Percentiles rank a stretch among this genome's conserved stretches.
These are phyloP conservation scores for Cornus kousa DNA, from an alignment of 148 eudicot species.

Conservation along the genomic window DNA sequence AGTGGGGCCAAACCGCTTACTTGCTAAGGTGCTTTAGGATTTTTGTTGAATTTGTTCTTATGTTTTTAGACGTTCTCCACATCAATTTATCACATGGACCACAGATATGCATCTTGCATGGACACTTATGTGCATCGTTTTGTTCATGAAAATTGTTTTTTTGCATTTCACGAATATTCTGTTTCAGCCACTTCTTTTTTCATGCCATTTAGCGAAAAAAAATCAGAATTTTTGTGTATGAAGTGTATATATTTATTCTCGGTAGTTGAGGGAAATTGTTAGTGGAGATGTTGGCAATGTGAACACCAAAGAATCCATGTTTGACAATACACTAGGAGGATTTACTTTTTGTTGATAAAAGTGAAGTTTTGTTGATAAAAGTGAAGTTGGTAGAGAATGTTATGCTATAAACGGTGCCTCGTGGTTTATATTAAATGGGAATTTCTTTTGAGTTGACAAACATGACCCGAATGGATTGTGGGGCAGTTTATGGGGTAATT, in stretches of 20 bases:
- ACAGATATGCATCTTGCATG: neutral
- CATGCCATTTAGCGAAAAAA: neutral
- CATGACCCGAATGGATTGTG: neutral
- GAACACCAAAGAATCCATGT: neutral
- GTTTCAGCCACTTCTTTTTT: neutral
- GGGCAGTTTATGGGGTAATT: neutral
- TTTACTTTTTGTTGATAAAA: neutral
- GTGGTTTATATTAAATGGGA: neutral
- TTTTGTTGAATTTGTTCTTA: neutral
- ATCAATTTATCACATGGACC: neutral
- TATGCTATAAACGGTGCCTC: neutral
- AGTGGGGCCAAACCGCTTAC: constrained; percentile 86
- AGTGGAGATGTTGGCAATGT: neutral
- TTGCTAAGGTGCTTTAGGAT: constrained; percentile 70
- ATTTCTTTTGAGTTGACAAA: neutral
- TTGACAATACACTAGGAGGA: neutral
- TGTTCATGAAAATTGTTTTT: neutral
- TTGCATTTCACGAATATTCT: neutral
- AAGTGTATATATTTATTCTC: neutral
- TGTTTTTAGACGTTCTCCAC: neutral
- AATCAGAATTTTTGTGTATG: neutral
- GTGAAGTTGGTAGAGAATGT: neutral
- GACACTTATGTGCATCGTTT: neutral
- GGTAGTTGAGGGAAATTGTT: neutral
- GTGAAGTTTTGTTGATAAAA: neutral